Evolutionary conservation across 768 basidiomycete species (phyloP), one percentile per base, ranked within the genome.

Genomic region (Leccinellum luteum): DNA sequence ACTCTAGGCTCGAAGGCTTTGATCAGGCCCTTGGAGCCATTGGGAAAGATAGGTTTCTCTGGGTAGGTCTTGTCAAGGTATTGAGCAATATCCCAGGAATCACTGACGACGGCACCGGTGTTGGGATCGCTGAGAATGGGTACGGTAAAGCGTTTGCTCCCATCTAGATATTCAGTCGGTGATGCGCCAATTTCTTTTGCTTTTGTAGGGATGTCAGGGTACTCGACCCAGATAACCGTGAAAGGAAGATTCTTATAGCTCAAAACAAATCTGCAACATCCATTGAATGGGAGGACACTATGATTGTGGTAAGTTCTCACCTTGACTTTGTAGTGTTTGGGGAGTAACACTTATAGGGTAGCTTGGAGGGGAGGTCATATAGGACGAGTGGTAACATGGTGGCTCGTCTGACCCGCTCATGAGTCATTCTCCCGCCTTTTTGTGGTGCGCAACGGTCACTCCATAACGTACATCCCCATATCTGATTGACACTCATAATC

Each of bases 241-340:
- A 69, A 74, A 8, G 73, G 68, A 48, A 77, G 58, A 35, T 67
- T 63, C 59, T 76, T 73, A 58, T 71, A 69, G 30, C 68, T 52
- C 57, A 73, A 61, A 13, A 65, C 65, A 45, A 66, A 68, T 61
- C 77, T 77, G 38, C n/a, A 21, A n/a, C 4, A 1, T n/a, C 28
- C 45, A 5, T 44, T 59, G 8, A 44, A 14, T 23, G 3, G 12
- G 3, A n/a, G 15, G 14, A 14, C 3, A 21, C 45, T 28, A 21
- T 15, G 30, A 3, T 7, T 10, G 10, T 2, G 41, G 15, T 53
- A 23, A n/a, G 14, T 6, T 59, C 56, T 9, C 2, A 63, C 79
- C 77, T 76, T 19, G 75, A 62, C 55, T 70, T 80, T 58, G 67
- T 74, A 7, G 73, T 62, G 54, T 78, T 80, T 8, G 72, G 69